These are phyloP conservation scores for Penicillium angulare DNA, from an alignment of 495 filamentous ascomycete species.

Conservation along the genomic window DNA sequence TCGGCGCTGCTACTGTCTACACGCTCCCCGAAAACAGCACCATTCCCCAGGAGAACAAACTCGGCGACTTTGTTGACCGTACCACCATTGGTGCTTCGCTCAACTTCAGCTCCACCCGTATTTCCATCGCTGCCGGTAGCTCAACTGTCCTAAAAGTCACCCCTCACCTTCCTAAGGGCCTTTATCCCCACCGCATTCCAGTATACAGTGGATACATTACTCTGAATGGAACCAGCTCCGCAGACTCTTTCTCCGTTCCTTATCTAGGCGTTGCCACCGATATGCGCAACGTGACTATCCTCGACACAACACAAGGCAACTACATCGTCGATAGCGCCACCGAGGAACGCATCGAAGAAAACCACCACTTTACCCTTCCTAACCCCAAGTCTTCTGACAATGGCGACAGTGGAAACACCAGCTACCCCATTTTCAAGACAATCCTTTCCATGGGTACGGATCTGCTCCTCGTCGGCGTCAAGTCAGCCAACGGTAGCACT, in stretches of 20 bases:
- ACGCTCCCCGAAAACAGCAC: slow-evolving; percentile 16
- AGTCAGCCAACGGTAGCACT: slow-evolving; percentile 17
- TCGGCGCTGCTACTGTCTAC: slow-evolving; percentile 24
- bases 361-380: slow-evolving; percentile 5
- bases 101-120: slow-evolving; percentile 5
- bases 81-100: not conserved
- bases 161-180: slow-evolving; percentile 16
- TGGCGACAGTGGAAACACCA: slow-evolving; percentile 10
- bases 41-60: slow-evolving; percentile 8
- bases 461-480: slow-evolving; percentile 3
- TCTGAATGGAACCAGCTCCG: slow-evolving; percentile 30
- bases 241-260: slow-evolving; percentile 31
- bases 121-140: slow-evolving; percentile 6
- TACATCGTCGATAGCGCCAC: slow-evolving; percentile 5
- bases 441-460: not conserved
- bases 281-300: slow-evolving; percentile 19
- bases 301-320: slow-evolving; percentile 11
- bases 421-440: not conserved
- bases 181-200: slow-evolving; percentile 23
- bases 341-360: slow-evolving; percentile 1
- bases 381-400: slow-evolving; percentile 2
- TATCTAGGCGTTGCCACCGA: slow-evolving; percentile 23
- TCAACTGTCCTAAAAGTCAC: slow-evolving; percentile 23
- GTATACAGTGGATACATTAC: slow-evolving; percentile 38
- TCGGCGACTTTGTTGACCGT: slow-evolving; percentile 20